These are phyloP conservation scores for Trichoderma arundinaceum DNA, from an alignment of 2,329 filamentous ascomycete species.

Conservation along the genomic window DNA sequence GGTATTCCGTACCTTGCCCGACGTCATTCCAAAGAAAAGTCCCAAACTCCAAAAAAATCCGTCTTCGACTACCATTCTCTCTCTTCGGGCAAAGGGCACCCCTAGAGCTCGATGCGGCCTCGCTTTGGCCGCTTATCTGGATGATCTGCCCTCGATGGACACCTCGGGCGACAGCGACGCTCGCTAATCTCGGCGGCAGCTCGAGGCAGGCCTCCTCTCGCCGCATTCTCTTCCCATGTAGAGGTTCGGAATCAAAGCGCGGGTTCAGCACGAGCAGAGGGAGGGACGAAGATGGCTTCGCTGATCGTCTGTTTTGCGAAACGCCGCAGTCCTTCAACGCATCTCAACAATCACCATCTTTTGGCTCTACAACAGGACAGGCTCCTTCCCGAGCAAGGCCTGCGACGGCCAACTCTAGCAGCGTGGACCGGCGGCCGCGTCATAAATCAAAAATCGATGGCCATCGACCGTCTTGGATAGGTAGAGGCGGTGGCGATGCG, in stretches of 20 bases:
- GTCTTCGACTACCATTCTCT: neutral
- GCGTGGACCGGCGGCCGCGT: neutral
- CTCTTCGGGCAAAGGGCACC: neutral
- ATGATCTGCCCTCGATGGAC: slow-evolving; percentile 44
- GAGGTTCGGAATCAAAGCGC: neutral
- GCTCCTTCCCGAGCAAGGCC: neutral
- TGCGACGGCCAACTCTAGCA: neutral
- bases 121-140: slow-evolving; percentile 33
- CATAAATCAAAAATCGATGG: neutral
- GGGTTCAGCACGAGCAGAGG: neutral
- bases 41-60: neutral
- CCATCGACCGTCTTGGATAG: neutral
- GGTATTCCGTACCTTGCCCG: slow-evolving; percentile 12
- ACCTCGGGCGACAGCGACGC: slow-evolving; percentile 36
- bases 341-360: neutral
- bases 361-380: neutral
- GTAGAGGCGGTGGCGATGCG: neutral
- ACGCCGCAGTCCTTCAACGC: neutral
- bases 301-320: neutral
- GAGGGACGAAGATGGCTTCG: neutral
- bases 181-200: slow-evolving; percentile 27
- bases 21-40: slow-evolving; percentile 16
- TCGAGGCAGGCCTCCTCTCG: slow-evolving; percentile 18
- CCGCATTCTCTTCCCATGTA: neutral
- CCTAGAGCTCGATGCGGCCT: slow-evolving; percentile 23